Conservation (phyloP, 192 early-diverging fungal genomes). For the Mortierella antarctica region DNA sequence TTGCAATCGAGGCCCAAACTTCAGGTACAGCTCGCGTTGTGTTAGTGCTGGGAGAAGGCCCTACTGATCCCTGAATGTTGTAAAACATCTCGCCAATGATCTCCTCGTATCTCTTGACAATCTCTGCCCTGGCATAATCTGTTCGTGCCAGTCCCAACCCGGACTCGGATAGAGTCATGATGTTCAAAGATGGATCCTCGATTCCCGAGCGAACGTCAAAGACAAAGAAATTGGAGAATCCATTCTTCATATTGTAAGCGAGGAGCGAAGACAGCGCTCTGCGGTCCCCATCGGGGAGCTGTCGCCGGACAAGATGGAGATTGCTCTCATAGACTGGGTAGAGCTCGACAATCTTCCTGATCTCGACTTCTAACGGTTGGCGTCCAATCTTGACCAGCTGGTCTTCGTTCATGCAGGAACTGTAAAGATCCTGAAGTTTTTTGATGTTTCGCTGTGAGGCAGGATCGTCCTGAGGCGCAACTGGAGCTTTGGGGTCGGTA, state of each 20-base stretch:
- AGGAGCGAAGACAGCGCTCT: slow-evolving; percentile 17
- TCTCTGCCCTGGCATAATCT: slow-evolving; percentile 60
- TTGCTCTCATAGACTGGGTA: slow-evolving; percentile 33
- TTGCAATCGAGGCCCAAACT: slow-evolving; percentile 38
- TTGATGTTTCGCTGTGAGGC: slow-evolving; percentile 58
- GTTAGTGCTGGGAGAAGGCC: not conserved
- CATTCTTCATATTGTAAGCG: slow-evolving; percentile 28
- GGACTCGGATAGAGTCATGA: slow-evolving; percentile 6
- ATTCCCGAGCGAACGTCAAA: slow-evolving; percentile 2
- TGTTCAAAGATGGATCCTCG: slow-evolving; percentile 6
- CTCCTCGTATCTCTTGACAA: slow-evolving; percentile 52
- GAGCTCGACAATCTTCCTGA: slow-evolving; percentile 30
- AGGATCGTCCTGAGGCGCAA: slow-evolving; percentile 42
- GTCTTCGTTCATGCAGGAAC: slow-evolving; percentile 60
- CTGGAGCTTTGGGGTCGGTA: slow-evolving; percentile 25
- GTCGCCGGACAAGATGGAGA: not conserved
- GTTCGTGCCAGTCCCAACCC: slow-evolving; percentile 37
- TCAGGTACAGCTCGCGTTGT: slow-evolving; percentile 3
- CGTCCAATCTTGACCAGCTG: slow-evolving; percentile 40
- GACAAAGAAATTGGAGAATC: slow-evolving; percentile 5
- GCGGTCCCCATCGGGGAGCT: not conserved
- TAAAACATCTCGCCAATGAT: slow-evolving; percentile 55
- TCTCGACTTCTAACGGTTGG: slow-evolving; percentile 36
- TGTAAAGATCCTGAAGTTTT: slow-evolving; percentile 65
- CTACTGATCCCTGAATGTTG: slow-evolving; percentile 11